phyloP scores from a whole-genome alignment of 306 rosid genomes.

The Lathyrus tuberosus region DNA sequence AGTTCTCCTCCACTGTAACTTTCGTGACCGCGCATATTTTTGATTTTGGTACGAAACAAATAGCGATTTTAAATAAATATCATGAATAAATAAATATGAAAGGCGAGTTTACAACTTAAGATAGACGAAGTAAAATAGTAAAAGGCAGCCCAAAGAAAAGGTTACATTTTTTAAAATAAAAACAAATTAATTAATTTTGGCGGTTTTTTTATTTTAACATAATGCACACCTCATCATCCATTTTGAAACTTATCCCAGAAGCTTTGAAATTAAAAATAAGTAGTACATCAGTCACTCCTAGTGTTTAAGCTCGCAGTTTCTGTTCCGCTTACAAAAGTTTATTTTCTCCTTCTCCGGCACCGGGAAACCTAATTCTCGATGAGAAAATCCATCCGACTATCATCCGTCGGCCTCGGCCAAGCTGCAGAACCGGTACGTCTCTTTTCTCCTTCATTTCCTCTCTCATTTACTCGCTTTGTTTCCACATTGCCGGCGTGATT shows the following conservation, averaged over 20 bases:
- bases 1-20: too few species aligned
- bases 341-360: slow-evolving; percentile 25
- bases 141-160: neutral
- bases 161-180: neutral
- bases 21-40: too few species aligned
- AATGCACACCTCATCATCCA: neutral
- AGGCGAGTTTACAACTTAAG: too few species aligned
- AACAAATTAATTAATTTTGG: neutral
- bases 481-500: too few species aligned
- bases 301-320: neutral
- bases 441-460: neutral
- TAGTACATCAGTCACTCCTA: neutral
- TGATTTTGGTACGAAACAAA: too few species aligned
- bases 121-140: too few species aligned
- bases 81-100: too few species aligned
- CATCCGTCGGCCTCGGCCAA: slow-evolving; percentile 32
- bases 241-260: slow-evolving; percentile 1
- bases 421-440: slow-evolving; percentile 39
- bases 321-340: neutral
- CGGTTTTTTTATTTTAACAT: neutral
- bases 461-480: neutral
- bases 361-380: slow-evolving; percentile 25
- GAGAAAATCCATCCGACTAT: slow-evolving; percentile 47
- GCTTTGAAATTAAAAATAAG: neutral
- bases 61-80: too few species aligned